Evolutionary conservation across 345 rosid species (phyloP).

Genomic region (Heritiera littoralis): DNA sequence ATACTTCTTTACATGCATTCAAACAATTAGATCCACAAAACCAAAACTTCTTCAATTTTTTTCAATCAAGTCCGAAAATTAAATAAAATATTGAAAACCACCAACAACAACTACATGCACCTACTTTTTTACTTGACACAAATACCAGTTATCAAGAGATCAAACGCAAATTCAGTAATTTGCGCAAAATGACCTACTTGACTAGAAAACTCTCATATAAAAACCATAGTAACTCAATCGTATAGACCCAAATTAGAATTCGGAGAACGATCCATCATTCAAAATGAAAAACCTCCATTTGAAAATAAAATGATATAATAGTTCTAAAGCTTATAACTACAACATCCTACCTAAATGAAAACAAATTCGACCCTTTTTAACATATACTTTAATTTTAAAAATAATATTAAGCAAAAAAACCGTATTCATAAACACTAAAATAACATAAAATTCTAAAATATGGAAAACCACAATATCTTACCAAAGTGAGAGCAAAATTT

Average conservation of each 20-base stretch:
- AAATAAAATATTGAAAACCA: not conserved
- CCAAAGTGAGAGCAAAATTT: not conserved
- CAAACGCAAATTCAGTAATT: not conserved
- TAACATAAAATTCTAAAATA: not conserved
- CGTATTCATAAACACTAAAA: not conserved
- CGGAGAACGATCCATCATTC: not conserved
- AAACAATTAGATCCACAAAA: not conserved
- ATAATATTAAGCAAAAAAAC: no score
- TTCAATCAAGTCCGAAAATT: not conserved
- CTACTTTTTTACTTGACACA: not conserved
- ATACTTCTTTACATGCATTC: not conserved
- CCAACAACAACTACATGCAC: not conserved
- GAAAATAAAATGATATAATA: not conserved
- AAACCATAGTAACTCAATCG: not conserved
- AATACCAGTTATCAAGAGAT: not conserved
- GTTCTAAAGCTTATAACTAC: not conserved
- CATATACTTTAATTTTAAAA: not conserved
- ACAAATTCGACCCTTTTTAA: not conserved
- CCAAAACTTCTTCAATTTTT: not conserved
- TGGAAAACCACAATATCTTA: not conserved
- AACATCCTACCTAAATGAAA: not conserved
- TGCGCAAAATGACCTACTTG: not conserved
- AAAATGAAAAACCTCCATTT: not conserved
- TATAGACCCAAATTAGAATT: not conserved
- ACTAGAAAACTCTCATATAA: not conserved